Evolutionary conservation across 169 alveolate genomes (phyloP), one percentile per base, ranked within the genome.

Genomic region (Besnoitia besnoiti): DNA sequence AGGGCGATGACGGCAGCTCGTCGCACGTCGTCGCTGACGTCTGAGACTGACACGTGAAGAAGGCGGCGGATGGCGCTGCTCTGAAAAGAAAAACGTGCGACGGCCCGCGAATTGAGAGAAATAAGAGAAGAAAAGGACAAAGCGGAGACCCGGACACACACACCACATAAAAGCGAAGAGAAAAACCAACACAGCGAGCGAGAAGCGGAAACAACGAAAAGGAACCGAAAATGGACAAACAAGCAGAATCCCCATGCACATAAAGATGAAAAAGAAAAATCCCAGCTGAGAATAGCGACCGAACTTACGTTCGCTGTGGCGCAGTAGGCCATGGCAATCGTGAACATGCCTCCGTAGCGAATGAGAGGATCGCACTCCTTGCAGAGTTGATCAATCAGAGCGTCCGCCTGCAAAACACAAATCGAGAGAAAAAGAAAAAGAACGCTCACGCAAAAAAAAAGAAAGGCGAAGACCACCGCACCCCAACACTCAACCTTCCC

Each of bases 1-100:
- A 94, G 93, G 49, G 99, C 97, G n/a, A 98, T 98, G 39, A 99
- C 99, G 40, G 99, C 99, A 8, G 99, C 99, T 93, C 99, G 96
- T 90, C 99, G 97, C n/a, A 99, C 99, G 96, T 99, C 99, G 96
- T 99, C 99, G 85, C 98, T 97, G 73, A 99, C 99, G 94, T 99
- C 99, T 33, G 99, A 97, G 10, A 99, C 99, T 46, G 99, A 98
- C 85, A 98, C 95, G 93, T 98, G 99, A 42, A 99, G 95, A 75
- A 99, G 97, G 94, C 98, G 98, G 91, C 98, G 98, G 93, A 99
- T 95, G 42, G 99, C 98, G 50, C 95, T 93, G 39, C 76, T 93
- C 77, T 75, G 88, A 14, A 75, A 39, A 7, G n/a, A 89, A 1
- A 24, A 59, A 30, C n/a, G 37, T n/a, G n/a, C n/a, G n/a, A n/a